These are phyloP conservation scores for Suillus ampliporus DNA, from an alignment of 768 basidiomycete species.

Conservation along the genomic window DNA sequence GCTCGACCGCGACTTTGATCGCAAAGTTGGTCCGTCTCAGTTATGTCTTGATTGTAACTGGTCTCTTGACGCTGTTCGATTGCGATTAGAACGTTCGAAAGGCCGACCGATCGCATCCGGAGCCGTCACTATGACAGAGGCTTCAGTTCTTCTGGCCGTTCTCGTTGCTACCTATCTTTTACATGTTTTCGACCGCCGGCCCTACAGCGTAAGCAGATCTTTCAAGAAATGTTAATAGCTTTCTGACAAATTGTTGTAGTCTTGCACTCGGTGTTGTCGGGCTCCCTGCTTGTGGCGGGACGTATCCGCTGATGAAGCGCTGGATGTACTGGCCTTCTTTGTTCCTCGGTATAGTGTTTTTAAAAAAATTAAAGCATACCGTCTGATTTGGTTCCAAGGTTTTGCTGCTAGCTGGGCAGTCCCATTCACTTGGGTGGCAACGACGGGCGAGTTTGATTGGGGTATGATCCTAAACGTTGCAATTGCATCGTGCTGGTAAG, in stretches of 20 bases:
- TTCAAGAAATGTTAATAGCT: not conserved
- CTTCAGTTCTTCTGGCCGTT: slow-evolving; percentile 44
- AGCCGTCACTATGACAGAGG: slow-evolving; percentile 49
- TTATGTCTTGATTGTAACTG: not conserved
- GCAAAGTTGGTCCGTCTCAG: slow-evolving; percentile 51
- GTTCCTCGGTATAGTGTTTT: slow-evolving; percentile 29
- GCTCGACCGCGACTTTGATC: slow-evolving; percentile 57
- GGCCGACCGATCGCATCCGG: slow-evolving; percentile 55
- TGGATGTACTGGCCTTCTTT: slow-evolving; percentile 36
- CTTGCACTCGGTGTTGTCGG: slow-evolving; percentile 24
- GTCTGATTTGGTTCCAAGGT: not conserved
- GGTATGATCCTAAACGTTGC: not conserved
- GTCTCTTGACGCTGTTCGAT: not conserved
- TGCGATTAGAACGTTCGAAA: slow-evolving; percentile 52
- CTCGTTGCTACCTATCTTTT: slow-evolving; percentile 23
- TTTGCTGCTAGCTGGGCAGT: not conserved
- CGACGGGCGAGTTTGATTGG: not conserved
- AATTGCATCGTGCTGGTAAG: not conserved
- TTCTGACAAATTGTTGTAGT: slow-evolving; percentile 11
- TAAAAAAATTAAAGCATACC: not conserved
- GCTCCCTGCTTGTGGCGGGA: slow-evolving; percentile 24
- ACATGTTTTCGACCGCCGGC: slow-evolving; percentile 19
- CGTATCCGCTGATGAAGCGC: slow-evolving; percentile 37
- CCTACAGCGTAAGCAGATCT: not conserved
- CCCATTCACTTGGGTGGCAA: slow-evolving; percentile 4